Evolutionary conservation across 257 asterid species (phyloP), one percentile per base, ranked within the genome.

Genomic region (Penstemon newberryi): DNA sequence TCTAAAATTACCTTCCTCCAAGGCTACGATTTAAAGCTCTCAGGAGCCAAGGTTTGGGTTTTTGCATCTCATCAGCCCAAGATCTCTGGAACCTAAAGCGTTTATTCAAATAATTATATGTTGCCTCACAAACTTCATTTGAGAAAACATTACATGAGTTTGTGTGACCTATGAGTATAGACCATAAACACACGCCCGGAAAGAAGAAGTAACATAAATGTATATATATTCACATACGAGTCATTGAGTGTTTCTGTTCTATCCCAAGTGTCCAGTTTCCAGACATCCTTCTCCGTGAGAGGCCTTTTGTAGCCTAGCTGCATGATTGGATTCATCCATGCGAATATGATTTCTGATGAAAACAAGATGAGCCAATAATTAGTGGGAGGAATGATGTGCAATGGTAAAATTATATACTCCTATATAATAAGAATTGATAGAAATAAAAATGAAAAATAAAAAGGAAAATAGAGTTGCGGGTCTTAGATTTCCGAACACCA

Each of bases 221-320:
- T 46, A 53, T 57, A 69, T 70, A 7, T 46, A 25, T 72, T 57
- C 56, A 68, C 92, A 66, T 83, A 94, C 99, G 76, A 79, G 61
- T 76, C 82, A 66, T 84, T 81, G 46, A 94, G 97, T 72, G 96
- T 87, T 79, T 91, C 96, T 46, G 99, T 91, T 77, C 60, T 80
- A 71, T 94, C 99, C 99, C 97, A 94, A 43, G 82, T 79, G 79
- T 94, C 99, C 69, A 94, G 92, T 76, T 86, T 82, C 99, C 97
- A 94, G n/a, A 94, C 89, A 86, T 94, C 99, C 81, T 83, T 91
- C 72, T 91, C 97, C 7, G 95, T 91, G 63, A 94, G 90, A 69
- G 99, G 99, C 80, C 91, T 82, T 83, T 49, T 94, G 70, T 82
- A 86, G 63, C 99, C 99, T 44, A 87, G 89, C 83, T 82, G 65